Conservation (phyloP, 495 filamentous ascomycete genomes). For the Daldinia loculata region DNA sequence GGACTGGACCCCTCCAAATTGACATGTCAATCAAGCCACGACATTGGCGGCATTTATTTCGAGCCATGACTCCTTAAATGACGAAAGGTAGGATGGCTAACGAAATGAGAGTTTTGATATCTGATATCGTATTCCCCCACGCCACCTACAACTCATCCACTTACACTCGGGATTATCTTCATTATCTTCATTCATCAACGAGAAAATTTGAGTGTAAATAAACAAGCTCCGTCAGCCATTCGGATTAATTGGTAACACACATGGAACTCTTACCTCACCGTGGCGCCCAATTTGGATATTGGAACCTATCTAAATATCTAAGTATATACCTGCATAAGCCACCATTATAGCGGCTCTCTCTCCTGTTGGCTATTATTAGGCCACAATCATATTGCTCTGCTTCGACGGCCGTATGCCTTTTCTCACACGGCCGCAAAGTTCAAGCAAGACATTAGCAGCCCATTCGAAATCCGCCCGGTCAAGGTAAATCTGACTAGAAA, state of each 20-base stretch:
- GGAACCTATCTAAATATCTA: background rate
- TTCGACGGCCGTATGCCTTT: conserved; percentile 55
- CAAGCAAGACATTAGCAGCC: conserved; percentile 66
- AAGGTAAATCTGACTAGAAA: conserved; percentile 84
- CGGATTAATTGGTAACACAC: background rate
- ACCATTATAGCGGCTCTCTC: background rate
- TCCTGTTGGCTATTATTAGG: background rate
- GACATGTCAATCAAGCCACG: conserved; percentile 27
- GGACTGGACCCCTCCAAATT: conserved; percentile 16
- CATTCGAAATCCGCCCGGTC: conserved; percentile 81
- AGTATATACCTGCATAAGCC: background rate
- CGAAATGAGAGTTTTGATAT: conserved; percentile 25
- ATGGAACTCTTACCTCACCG: conserved; percentile 13
- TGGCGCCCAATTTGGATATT: background rate
- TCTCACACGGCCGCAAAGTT: conserved; percentile 67
- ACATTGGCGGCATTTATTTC: conserved; percentile 12
- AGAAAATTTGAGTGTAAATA: background rate
- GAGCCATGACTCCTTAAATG: conserved; percentile 6
- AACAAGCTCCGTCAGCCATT: conserved; percentile 5
- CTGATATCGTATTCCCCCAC: conserved; percentile 17
- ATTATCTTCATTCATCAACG: background rate
- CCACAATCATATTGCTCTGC: background rate
- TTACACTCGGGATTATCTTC: background rate
- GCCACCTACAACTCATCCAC: background rate
- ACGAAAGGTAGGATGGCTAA: conserved; percentile 2